Evolutionary conservation across 192 early-diverging fungal species (phyloP).

Genomic region (Podila horticola): DNA sequence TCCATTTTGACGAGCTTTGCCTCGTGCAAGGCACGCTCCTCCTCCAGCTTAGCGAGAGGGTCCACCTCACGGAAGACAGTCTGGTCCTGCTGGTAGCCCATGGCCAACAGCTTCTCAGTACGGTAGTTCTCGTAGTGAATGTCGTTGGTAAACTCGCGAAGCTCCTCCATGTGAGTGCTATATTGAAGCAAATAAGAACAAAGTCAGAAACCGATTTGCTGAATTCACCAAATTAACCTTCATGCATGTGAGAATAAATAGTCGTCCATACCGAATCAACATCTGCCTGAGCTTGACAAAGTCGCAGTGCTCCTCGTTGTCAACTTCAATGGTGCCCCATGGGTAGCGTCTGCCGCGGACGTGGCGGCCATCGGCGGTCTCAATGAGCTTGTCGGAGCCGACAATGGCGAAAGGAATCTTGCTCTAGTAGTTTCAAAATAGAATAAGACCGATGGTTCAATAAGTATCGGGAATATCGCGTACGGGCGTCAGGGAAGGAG

Average conservation of each 20-base stretch:
- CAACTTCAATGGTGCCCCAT: conserved; percentile 97
- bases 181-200: conserved; percentile 11
- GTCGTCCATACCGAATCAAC: conserved; percentile 66
- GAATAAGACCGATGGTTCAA: not conserved
- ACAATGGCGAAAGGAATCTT: conserved; percentile 98
- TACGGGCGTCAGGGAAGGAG: not conserved
- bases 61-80: conserved; percentile 85
- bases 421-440: conserved; percentile 53
- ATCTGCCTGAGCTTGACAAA: conserved; percentile 96
- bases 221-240: too few relatives aligned
- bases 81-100: conserved; percentile 87
- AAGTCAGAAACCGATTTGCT: not conserved
- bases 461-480: not conserved
- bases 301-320: conserved; percentile 96
- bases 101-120: conserved; percentile 89
- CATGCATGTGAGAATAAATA: not conserved
- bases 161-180: conserved; percentile 96
- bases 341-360: conserved; percentile 93
- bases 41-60: conserved; percentile 82
- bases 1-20: conserved; percentile 98
- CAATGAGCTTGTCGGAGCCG: conserved; percentile 89
- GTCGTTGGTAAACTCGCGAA: conserved; percentile 92
- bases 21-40: conserved; percentile 92
- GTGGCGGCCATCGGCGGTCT: conserved; percentile 80
- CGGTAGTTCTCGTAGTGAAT: conserved; percentile 97